Evolutionary conservation across 805 yeast species (phyloP), one percentile per base, ranked within the genome.

Genomic region (Pichia scutulata): DNA sequence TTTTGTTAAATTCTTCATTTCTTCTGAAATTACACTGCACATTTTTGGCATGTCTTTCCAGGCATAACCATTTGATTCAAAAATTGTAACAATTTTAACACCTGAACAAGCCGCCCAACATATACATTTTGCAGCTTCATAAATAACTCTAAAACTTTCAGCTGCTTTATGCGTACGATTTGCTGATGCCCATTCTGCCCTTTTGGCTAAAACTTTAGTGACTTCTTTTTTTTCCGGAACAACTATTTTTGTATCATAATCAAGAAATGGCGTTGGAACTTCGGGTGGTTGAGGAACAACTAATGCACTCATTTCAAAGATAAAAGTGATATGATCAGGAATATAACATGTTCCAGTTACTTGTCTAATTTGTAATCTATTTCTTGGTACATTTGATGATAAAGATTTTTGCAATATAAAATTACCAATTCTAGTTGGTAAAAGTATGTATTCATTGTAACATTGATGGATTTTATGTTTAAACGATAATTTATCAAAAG

Each of bases 181-280:
- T 26, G 66, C 67, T 5, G 70, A 66, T 2, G 63, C 55, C 62
- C 71, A 75, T 51, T 73, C 76, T 8, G 70, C 68, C 23, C 75
- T 56, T 9, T 59, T 48, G 0, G 65, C 59, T 10, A 70, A 48
- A 0, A 60, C 69, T n/a, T 55, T 49, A 16, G 65, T 65, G 1
- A 68, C 57, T 49, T 70, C 71, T 39, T 59, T 62, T 45, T 68
- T 63, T 1, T 60, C 62, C 0, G 80, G 80, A 8, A 67, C 61
- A 7, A 66, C 61, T 3, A 74, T 56, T 36, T 62, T 63, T 47
- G 70, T 72, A 28, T 73, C 73, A 2, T 70, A 69, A 44, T 70
- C 70, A 39, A 75, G 55, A 54, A 66, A 74, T 0, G 78, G 77
- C 37, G 62, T 63, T 2, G 79, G 79, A 14, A 72, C 51, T 14